Evolutionary conservation across 371 early-diverging fungal genomes (phyloP).

Genomic region (Fennellomyces sp.): DNA sequence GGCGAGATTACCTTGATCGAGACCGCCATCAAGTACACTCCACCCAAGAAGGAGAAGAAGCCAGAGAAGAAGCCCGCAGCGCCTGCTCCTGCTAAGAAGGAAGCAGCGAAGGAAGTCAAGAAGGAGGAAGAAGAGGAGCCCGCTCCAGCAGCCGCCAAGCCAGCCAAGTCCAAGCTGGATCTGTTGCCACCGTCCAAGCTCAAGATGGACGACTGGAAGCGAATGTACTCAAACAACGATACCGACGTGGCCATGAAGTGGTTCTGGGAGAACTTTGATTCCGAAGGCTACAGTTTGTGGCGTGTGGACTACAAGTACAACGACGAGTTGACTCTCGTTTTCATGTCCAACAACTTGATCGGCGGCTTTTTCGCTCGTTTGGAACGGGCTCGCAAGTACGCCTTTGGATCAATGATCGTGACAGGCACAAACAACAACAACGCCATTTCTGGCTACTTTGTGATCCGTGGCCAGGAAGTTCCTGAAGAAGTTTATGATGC

Average conservation of each 20-base stretch:
- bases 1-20: slow-evolving; percentile 71
- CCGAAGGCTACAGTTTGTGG: slow-evolving; percentile 87
- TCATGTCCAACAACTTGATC: slow-evolving; percentile 89
- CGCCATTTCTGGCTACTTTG: slow-evolving; percentile 91
- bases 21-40: slow-evolving; percentile 45
- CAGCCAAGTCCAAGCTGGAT: slow-evolving; percentile 91
- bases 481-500: slow-evolving; percentile 87
- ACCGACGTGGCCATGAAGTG: slow-evolving; percentile 87
- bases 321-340: slow-evolving; percentile 76
- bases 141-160: slow-evolving; percentile 72
- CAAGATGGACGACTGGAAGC: slow-evolving; percentile 92
- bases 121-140: slow-evolving; percentile 34
- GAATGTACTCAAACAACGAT: slow-evolving; percentile 95
- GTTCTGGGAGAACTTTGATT: slow-evolving; percentile 92
- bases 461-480: slow-evolving; percentile 89
- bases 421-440: slow-evolving; percentile 89
- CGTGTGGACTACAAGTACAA: slow-evolving; percentile 91
- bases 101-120: slow-evolving; percentile 17
- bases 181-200: slow-evolving; percentile 83
- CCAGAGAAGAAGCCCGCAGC: slow-evolving; percentile 37
- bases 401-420: slow-evolving; percentile 88
- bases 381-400: slow-evolving; percentile 93
- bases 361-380: slow-evolving; percentile 94
- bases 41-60: slow-evolving; percentile 65
- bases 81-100: slow-evolving; percentile 42